Base-by-base conservation (phyloP, 768 basidiomycete species). In the Brasilioporus rufonigricans region DNA sequence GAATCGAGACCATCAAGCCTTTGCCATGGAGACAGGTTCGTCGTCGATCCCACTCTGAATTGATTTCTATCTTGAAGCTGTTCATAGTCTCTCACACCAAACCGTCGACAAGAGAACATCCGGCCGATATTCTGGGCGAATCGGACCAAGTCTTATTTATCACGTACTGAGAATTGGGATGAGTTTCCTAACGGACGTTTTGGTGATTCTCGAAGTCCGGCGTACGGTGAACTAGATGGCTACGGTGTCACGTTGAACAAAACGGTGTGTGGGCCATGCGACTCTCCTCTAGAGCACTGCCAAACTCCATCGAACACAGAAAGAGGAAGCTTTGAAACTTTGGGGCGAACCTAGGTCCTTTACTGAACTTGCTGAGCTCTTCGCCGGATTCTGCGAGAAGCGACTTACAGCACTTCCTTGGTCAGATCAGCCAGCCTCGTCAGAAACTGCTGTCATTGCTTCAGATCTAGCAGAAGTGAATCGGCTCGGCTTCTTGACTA, bases 111-210 rank as follows among this genome's bases (percentile, higher is more conserved):
- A 60, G 97, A 99, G 73, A 88, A 83, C 45, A 98, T 96, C 59
- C 88, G 97, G 32, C 97, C 97, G 4, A 98, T 99, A 67, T 98
- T 98, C 78, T 98, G 96, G 95, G 93, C 97, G 13, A 98, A 99
- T 74, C 81, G 96, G 36, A 83, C 93, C 35, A 90, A 94, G 67
- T 97, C 94, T 1, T 98, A 98, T 70, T 78, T 98, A 44, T 91
- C 91, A 9, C 88, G 96, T 50, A 98, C 97, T 14, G 94, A 97
- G 69, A 92, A 97, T 67, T 99, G 97, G 97, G 97, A 99, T 68
- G 96, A 98, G 70, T 98, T 97, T 71, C 97, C 97, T 47, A 99
- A 99, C 70, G 97, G 97, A 52, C 91, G 97, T 61, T 99, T 96
- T 67, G 97, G 97, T 63, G 97, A 98, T 74, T 88, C 95, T 8